Evolutionary conservation across 371 early-diverging fungal species (phyloP), one percentile per base, ranked within the genome.

Genomic region (Syncephalastrum contaminatum): DNA sequence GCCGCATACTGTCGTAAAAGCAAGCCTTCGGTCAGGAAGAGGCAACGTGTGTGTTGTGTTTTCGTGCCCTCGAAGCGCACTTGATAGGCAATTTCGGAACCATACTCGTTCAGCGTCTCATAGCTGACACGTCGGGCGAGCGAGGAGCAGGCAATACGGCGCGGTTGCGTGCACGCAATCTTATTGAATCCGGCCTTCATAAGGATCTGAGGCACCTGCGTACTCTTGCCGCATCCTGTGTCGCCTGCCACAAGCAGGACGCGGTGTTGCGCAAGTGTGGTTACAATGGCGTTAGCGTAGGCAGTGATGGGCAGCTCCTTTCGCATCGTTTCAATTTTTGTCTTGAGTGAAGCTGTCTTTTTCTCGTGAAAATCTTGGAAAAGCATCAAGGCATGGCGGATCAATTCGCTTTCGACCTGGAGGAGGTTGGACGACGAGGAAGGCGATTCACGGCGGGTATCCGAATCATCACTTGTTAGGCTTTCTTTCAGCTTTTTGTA

Each of bases 81-180:
- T 70, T 86, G 84, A 58, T 86, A 88, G 0, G 85, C 89, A 51
- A 88, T 78, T 53, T 86, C 77, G 0, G 85, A 77, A 14, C 87
- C 89, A 57, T 85, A 85, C 47, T 73, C 79, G 58, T 87, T 82
- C 56, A 83, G 50, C 1, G 80, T 82, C 58, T 88, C 88, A 57
- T 75, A 78, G 46, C 79, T 79, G 0, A 92, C 92, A 55, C 93
- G 88, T 51, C 82, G 63, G 4, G 95, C 93, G n/a, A 98, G 81
- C 13, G 92, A 86, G 27, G 85, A 88, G 45, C 95, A 92, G 0
- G 97, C 95, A 58, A 97, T 90, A 42, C 96, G 82, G 15, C 97
- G 81, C 4, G 97, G 97, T 64, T 97, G 97, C 1, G 99, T 97
- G 72, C 95, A 89, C 4, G 92, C 86, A 47, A 98, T 89, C 46